A percentile compares a stretch with the other conserved stretches of the same genome.
Conservation (phyloP, 768 basidiomycete species). For the Amanita brunnescens region DNA sequence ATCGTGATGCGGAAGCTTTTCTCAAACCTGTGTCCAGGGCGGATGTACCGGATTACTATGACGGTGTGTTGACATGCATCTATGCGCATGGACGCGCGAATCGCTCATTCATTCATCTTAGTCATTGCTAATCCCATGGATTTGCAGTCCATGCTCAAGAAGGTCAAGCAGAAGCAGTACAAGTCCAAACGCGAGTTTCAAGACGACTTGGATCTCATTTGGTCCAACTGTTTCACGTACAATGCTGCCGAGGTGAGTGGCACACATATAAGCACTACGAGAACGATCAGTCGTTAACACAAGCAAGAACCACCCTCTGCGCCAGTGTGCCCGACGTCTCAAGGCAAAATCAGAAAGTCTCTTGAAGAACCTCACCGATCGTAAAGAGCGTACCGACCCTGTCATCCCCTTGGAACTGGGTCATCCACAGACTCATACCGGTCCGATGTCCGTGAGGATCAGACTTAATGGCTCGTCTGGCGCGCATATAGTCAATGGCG, state of each 20-base stretch:
- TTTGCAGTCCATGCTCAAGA: constrained; percentile 84
- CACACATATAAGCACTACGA: not conserved
- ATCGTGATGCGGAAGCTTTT: constrained; percentile 89
- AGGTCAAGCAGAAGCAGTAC: constrained; percentile 87
- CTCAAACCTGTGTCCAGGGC: constrained; percentile 85
- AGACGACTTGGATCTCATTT: constrained; percentile 91
- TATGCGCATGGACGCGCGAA: not conserved
- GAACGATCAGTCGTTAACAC: not conserved
- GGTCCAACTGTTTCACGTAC: constrained; percentile 91
- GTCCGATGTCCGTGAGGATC: constrained; percentile 5
- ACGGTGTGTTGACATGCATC: constrained; percentile 38
- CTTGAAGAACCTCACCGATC: constrained; percentile 83
- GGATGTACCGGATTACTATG: constrained; percentile 91
- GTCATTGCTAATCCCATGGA: constrained; percentile 97
- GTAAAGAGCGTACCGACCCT: constrained; percentile 71
- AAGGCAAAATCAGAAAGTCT: constrained; percentile 79
- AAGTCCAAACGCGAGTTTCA: constrained; percentile 92
- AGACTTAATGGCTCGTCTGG: constrained; percentile 3
- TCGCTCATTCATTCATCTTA: constrained; percentile 21
- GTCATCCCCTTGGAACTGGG: constrained; percentile 42
- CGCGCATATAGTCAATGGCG: constrained; percentile 3
- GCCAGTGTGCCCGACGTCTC: constrained; percentile 72
- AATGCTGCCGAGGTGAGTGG: constrained; percentile 82
- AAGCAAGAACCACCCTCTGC: constrained; percentile 70
- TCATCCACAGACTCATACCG: not conserved